A percentile compares a stretch with the other conserved stretches of the same genome.
These are phyloP conservation scores for Aspergillus olivimuriae DNA, from an alignment of 495 filamentous ascomycete genomes.

Conservation along the genomic window DNA sequence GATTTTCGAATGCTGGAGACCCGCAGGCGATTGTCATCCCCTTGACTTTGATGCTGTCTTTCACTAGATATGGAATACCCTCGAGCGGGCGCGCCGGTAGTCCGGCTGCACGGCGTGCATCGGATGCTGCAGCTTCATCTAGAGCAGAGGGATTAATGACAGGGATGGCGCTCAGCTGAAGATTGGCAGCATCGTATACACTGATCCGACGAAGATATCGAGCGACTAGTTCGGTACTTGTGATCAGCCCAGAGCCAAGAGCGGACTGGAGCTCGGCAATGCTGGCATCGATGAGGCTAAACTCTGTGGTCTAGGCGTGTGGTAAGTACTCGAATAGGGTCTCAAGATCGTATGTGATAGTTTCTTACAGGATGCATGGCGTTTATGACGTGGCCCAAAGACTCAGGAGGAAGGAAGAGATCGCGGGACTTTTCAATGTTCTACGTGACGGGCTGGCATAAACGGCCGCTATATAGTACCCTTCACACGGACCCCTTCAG, in stretches of 20 bases:
- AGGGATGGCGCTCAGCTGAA: constrained; percentile 28
- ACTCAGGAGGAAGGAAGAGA: no score
- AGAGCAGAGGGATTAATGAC: constrained; percentile 24
- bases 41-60: constrained; percentile 65
- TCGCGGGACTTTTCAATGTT: no score
- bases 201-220: constrained; percentile 45
- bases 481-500: no score
- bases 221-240: constrained; percentile 38
- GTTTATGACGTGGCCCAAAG: no score
- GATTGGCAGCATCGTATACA: constrained; percentile 24
- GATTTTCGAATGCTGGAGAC: constrained; percentile 51
- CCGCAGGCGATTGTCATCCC: constrained; percentile 54
- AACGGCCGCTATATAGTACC: no score
- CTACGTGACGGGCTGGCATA: no score
- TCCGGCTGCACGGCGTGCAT: constrained; percentile 23
- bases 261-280: constrained; percentile 12
- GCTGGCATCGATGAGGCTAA: constrained; percentile 12
- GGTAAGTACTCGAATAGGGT: constrained; percentile 1
- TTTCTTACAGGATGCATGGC: no score
- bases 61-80: constrained; percentile 66
- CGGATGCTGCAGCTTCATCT: constrained; percentile 27
- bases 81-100: constrained; percentile 46
- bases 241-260: constrained; percentile 20
- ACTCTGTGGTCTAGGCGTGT: neutral
- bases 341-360: no score